These are phyloP conservation scores for Zelopaecilomyces penicillatus DNA, from an alignment of 2,329 filamentous ascomycete species.

Conservation along the genomic window DNA sequence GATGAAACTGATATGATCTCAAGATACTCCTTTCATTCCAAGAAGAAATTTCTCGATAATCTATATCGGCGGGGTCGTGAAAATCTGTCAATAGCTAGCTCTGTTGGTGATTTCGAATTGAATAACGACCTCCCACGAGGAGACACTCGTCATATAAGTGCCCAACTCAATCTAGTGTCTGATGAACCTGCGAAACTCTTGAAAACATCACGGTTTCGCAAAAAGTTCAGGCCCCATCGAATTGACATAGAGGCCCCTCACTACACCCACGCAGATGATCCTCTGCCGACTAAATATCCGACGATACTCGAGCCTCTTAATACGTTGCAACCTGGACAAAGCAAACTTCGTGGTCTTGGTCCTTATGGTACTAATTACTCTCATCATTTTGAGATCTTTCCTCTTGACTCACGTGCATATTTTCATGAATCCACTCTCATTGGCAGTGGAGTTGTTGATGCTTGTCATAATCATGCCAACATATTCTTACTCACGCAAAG, in stretches of 20 bases:
- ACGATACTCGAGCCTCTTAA: neutral
- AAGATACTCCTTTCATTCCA: conserved; percentile 35
- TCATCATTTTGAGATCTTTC: conserved; percentile 54
- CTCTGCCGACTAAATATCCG: conserved; percentile 24
- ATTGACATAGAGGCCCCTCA: conserved; percentile 45
- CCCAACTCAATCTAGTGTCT: neutral
- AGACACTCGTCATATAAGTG: neutral
- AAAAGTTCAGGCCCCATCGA: conserved; percentile 33
- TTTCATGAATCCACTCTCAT: conserved; percentile 54
- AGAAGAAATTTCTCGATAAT: conserved; percentile 47
- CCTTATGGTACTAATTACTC: conserved; percentile 55
- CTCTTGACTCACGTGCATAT: conserved; percentile 45
- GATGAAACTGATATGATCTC: conserved; percentile 26
- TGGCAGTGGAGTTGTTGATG: conserved; percentile 42
- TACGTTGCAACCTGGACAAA: conserved; percentile 12
- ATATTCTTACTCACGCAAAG: conserved; percentile 21
- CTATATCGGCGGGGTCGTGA: conserved; percentile 37
- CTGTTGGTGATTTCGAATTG: neutral
- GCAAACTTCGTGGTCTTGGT: conserved; percentile 43
- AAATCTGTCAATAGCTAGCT: conserved; percentile 14
- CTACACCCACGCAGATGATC: conserved; percentile 45
- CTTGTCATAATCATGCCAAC: conserved; percentile 23
- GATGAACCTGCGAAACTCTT: neutral
- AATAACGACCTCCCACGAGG: neutral
- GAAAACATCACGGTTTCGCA: conserved; percentile 29